phyloP scores from a whole-genome alignment of 2,329 filamentous ascomycete species.

The Colletotrichum sp. region DNA sequence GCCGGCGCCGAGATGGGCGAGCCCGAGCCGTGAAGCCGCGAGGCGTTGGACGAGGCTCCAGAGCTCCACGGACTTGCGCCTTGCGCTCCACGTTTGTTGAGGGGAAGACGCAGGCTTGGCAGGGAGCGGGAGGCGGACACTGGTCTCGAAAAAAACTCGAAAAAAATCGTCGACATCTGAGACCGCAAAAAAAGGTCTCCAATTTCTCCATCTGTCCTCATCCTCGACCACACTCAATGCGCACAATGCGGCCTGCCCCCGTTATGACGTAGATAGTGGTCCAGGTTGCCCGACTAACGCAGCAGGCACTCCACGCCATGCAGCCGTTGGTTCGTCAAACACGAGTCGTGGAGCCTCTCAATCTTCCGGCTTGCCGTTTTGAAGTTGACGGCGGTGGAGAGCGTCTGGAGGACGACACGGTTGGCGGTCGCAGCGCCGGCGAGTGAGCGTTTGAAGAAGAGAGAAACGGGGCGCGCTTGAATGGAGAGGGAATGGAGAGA shows the following conservation, averaged over 20 bases:
- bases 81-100: not conserved
- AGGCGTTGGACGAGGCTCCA: slow-evolving; percentile 9
- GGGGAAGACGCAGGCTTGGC: not conserved
- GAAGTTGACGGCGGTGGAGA: slow-evolving; percentile 10
- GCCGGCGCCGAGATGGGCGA: not conserved
- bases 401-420: not conserved
- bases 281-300: slow-evolving; percentile 11
- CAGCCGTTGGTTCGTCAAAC: slow-evolving; percentile 2
- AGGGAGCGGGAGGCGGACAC: not conserved
- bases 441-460: slow-evolving; percentile 4
- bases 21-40: not conserved
- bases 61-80: not conserved
- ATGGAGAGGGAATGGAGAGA: slow-evolving; percentile 2
- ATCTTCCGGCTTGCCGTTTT: slow-evolving; percentile 20
- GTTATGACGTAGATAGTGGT: slow-evolving; percentile 17
- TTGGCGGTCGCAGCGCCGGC: slow-evolving; percentile 3
- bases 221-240: slow-evolving; percentile 7
- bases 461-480: not conserved
- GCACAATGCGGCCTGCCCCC: slow-evolving; percentile 1
- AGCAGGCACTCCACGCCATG: slow-evolving; percentile 2
- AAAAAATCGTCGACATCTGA: not conserved
- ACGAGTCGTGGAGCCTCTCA: slow-evolving; percentile 13
- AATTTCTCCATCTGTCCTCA: slow-evolving; percentile 15
- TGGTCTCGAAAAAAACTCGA: not conserved
- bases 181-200: slow-evolving; percentile 2